phyloP scores from a whole-genome alignment of 306 rosid genomes.

The Fragaria ananassa region DNA sequence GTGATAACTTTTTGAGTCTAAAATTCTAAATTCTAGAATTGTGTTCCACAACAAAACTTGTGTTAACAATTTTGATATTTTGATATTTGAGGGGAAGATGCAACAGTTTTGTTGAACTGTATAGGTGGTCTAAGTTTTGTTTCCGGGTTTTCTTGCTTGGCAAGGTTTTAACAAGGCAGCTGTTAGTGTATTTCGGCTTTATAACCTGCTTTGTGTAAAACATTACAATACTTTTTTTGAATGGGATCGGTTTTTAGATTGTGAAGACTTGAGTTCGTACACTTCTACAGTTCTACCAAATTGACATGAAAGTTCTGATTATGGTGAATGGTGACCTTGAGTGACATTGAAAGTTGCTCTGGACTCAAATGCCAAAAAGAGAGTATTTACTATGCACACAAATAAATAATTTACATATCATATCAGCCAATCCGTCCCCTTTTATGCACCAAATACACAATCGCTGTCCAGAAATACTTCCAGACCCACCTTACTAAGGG shows the following conservation, averaged over 20 bases:
- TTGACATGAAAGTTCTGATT: background rate
- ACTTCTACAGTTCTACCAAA: background rate
- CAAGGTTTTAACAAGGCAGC: background rate
- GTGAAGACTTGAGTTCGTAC: background rate
- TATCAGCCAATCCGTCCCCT: background rate
- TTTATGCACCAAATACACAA: constrained; percentile 19
- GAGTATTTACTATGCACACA: constrained; percentile 26
- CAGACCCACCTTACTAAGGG: constrained; percentile 6
- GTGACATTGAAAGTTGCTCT: background rate
- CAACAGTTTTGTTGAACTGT: background rate
- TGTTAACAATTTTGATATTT: too few species aligned
- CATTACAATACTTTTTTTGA: too few species aligned
- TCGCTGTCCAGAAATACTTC: background rate
- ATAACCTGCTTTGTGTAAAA: too few species aligned
- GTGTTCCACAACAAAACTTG: too few species aligned
- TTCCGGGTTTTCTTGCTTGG: background rate
- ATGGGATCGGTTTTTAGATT: background rate
- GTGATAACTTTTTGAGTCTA: background rate
- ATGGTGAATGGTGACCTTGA: background rate
- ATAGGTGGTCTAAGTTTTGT: too few species aligned
- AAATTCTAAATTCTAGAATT: too few species aligned
- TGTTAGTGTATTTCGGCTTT: too few species aligned
- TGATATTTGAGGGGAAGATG: background rate
- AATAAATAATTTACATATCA: constrained; percentile 24
- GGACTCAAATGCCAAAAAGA: background rate